phyloP scores from a whole-genome alignment of 1,139 yeast species.

The Taphrina wiesneri region DNA sequence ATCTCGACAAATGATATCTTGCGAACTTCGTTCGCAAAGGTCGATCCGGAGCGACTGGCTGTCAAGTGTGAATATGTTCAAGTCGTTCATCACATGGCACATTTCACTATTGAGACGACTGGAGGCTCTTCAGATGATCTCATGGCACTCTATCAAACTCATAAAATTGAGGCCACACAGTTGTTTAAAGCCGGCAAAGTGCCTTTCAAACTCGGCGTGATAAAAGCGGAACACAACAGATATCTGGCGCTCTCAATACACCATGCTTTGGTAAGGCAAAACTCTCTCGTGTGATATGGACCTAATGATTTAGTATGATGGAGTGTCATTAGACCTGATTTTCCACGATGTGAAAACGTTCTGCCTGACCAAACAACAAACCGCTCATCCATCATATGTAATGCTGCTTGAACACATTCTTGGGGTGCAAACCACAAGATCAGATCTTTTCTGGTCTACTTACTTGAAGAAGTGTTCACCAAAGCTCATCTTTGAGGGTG shows the following conservation, averaged over 20 bases:
- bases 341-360: conserved; percentile 5
- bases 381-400: conserved; percentile 6
- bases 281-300: no score
- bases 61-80: not conserved
- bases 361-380: not conserved
- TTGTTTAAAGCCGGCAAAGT: not conserved
- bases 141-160: not conserved
- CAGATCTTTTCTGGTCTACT: conserved; percentile 2
- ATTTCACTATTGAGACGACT: not conserved
- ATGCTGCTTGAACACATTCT: conserved; percentile 12
- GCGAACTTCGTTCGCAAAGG: conserved; percentile 30
- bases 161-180: not conserved
- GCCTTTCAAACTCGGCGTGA: not conserved
- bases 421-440: not conserved
- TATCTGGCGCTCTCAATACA: conserved; percentile 38
- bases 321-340: conserved; percentile 2
- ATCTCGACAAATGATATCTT: conserved; percentile 37
- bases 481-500: not conserved
- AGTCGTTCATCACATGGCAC: not conserved
- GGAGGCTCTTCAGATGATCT: not conserved
- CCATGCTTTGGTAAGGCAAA: conserved; percentile 37
- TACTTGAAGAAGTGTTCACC: conserved; percentile 2
- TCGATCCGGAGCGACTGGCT: conserved; percentile 2
- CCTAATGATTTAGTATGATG: conserved; percentile 10
- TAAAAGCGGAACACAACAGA: conserved; percentile 2